Percentiles rank a stretch among this genome's conserved stretches.
These are phyloP conservation scores for Dactylonectria macrodidyma DNA, from an alignment of 2,329 filamentous ascomycete genomes.

Conservation along the genomic window DNA sequence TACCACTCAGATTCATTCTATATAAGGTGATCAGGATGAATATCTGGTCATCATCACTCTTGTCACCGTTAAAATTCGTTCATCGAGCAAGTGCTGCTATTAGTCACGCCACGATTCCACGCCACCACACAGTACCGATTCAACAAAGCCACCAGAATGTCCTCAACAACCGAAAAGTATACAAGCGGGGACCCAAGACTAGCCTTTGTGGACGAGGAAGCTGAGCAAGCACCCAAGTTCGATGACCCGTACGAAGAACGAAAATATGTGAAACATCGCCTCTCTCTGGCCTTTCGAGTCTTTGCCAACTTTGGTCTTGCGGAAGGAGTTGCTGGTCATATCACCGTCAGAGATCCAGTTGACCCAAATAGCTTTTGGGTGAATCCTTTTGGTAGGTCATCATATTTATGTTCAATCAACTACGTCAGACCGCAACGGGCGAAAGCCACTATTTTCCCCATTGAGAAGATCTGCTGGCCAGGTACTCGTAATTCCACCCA, in stretches of 20 bases:
- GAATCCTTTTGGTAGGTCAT: conserved; percentile 69
- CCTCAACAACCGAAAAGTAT: neutral
- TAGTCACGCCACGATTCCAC: too few relatives aligned
- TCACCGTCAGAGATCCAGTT: conserved; percentile 74
- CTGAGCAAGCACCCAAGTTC: conserved; percentile 32
- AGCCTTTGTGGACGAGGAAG: neutral
- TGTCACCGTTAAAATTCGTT: too few relatives aligned
- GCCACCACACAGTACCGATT: too few relatives aligned
- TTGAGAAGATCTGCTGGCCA: too few relatives aligned
- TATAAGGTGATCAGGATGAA: too few relatives aligned
- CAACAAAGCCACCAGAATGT: neutral
- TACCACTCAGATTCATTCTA: too few relatives aligned
- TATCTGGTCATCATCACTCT: too few relatives aligned
- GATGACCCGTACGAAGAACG: conserved; percentile 58
- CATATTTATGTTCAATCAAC: neutral
- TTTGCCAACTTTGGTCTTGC: conserved; percentile 72
- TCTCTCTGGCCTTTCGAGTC: conserved; percentile 70
- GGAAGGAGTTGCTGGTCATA: conserved; percentile 77
- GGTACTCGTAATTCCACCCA: neutral
- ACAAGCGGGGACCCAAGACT: neutral
- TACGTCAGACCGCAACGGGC: too few relatives aligned
- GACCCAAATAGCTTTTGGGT: conserved; percentile 76
- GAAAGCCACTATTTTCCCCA: too few relatives aligned
- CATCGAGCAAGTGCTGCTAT: too few relatives aligned
- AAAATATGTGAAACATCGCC: conserved; percentile 67